Evolutionary conservation across 2,329 filamentous ascomycete genomes (phyloP).

Genomic region (Exserohilum rostratum): DNA sequence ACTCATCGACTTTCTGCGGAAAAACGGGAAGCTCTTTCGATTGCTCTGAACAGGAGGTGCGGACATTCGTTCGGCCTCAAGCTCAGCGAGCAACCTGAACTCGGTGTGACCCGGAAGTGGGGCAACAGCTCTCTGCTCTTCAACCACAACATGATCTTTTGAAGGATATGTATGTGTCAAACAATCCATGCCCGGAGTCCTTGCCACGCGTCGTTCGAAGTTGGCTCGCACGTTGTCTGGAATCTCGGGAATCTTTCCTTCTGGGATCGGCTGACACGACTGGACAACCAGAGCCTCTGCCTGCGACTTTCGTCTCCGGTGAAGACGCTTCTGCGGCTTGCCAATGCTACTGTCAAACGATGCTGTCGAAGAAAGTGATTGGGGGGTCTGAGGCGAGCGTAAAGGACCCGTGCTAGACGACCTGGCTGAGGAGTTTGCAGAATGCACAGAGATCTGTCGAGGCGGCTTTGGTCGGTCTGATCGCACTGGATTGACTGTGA

Average conservation of each 20-base stretch:
- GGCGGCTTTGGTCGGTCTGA: slow-evolving; percentile 9
- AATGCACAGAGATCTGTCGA: slow-evolving; percentile 18
- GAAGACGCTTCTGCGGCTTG: slow-evolving; percentile 32
- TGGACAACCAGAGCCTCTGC: slow-evolving; percentile 40
- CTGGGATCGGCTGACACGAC: slow-evolving; percentile 35
- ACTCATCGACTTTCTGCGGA: slow-evolving; percentile 37
- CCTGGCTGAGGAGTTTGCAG: slow-evolving; percentile 12
- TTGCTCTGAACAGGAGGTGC: slow-evolving; percentile 30
- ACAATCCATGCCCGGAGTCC: slow-evolving; percentile 45
- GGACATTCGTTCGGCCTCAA: slow-evolving; percentile 31
- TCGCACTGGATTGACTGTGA: slow-evolving; percentile 5
- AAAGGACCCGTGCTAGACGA: slow-evolving; percentile 15
- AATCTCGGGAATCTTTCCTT: slow-evolving; percentile 41
- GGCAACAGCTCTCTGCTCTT: slow-evolving; percentile 9
- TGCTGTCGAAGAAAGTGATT: slow-evolving; percentile 26
- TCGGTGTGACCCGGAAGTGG: slow-evolving; percentile 13
- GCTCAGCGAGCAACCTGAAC: slow-evolving; percentile 18
- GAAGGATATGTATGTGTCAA: slow-evolving; percentile 45
- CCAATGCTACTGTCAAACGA: slow-evolving; percentile 30
- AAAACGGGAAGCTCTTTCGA: slow-evolving; percentile 39
- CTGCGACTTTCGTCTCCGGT: slow-evolving; percentile 39
- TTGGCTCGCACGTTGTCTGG: slow-evolving; percentile 43
- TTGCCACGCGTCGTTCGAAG: slow-evolving; percentile 45
- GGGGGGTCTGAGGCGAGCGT: slow-evolving; percentile 28
- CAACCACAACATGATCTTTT: slow-evolving; percentile 31